Percentiles rank a stretch among this genome's conserved stretches.
Evolutionary conservation across 2,329 filamentous ascomycete genomes (phyloP).

Genomic region (Fusarium torreyae): DNA sequence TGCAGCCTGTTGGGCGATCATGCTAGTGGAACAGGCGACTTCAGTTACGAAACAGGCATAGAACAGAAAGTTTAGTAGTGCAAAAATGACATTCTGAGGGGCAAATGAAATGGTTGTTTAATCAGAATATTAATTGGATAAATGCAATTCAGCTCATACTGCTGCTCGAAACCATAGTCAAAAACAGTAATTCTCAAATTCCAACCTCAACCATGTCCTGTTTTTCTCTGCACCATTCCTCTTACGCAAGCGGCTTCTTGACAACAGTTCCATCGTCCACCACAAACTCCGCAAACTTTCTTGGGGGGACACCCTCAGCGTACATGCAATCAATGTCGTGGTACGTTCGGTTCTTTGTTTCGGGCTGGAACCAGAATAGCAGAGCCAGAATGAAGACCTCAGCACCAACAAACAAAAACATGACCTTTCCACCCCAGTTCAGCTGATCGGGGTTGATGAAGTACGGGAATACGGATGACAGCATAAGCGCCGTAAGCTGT

Average conservation of each 20-base stretch:
- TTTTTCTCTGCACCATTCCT: too few relatives aligned
- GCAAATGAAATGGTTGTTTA: too few relatives aligned
- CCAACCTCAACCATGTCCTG: too few relatives aligned
- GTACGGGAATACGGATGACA: conserved; percentile 55
- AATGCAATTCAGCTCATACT: too few relatives aligned
- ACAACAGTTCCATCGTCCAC: conserved; percentile 36
- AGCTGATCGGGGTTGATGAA: conserved; percentile 58
- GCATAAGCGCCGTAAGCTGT: conserved; percentile 55
- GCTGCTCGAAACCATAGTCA: too few relatives aligned
- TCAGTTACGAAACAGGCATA: too few relatives aligned
- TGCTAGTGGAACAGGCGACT: too few relatives aligned
- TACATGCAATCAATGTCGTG: conserved; percentile 54
- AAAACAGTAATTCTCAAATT: too few relatives aligned
- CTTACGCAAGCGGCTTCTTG: conserved; percentile 3
- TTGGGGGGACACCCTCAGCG: conserved; percentile 41
- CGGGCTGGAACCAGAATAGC: conserved; percentile 55
- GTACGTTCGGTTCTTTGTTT: conserved; percentile 58
- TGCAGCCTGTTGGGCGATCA: background rate
- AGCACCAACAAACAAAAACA: conserved; percentile 56
- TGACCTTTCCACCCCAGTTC: conserved; percentile 57
- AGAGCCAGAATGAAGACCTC: conserved; percentile 53
- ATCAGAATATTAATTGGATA: too few relatives aligned
- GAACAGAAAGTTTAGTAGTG: too few relatives aligned
- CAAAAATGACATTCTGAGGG: too few relatives aligned
- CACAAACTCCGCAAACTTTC: conserved; percentile 47